These are phyloP conservation scores for Coprinellus aureogranulatus DNA, from an alignment of 768 basidiomycete genomes.

Conservation along the genomic window DNA sequence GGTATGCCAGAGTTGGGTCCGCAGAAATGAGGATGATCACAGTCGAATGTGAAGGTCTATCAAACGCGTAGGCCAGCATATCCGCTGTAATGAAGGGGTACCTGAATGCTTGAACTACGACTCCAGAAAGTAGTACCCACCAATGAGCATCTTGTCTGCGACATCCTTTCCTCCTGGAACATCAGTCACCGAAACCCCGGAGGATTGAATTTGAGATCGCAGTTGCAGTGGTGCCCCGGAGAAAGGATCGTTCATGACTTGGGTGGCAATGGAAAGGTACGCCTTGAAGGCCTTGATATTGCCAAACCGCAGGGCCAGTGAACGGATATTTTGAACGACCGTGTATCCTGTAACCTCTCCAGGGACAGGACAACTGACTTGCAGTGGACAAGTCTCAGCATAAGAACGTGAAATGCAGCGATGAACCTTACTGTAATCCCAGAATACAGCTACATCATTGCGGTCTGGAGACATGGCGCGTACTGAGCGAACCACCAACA, in stretches of 20 bases:
- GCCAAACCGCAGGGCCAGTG: conserved; percentile 25
- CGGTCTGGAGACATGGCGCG: background rate
- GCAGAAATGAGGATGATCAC: conserved; percentile 57
- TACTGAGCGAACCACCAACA: too few relatives aligned
- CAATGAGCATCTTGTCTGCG: conserved; percentile 26
- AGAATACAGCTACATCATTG: conserved; percentile 21
- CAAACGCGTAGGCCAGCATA: conserved; percentile 36
- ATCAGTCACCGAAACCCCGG: conserved; percentile 30
- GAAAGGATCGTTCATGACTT: background rate
- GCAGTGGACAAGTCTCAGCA: background rate
- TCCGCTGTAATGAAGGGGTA: conserved; percentile 13
- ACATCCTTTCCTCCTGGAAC: conserved; percentile 27
- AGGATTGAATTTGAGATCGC: conserved; percentile 28
- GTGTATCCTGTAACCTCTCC: conserved; percentile 22
- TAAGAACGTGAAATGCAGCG: background rate
- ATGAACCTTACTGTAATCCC: conserved; percentile 23
- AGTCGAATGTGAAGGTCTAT: conserved; percentile 47
- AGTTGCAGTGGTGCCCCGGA: conserved; percentile 7
- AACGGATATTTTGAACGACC: conserved; percentile 25
- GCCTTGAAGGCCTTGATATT: conserved; percentile 30
- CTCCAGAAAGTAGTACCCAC: conserved; percentile 15
- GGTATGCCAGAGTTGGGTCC: conserved; percentile 65
- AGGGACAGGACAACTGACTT: conserved; percentile 31
- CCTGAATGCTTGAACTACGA: background rate
- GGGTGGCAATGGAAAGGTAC: conserved; percentile 27